These are phyloP conservation scores for Candida sphagnicola DNA, from an alignment of 805 yeast genomes.

Conservation along the genomic window DNA sequence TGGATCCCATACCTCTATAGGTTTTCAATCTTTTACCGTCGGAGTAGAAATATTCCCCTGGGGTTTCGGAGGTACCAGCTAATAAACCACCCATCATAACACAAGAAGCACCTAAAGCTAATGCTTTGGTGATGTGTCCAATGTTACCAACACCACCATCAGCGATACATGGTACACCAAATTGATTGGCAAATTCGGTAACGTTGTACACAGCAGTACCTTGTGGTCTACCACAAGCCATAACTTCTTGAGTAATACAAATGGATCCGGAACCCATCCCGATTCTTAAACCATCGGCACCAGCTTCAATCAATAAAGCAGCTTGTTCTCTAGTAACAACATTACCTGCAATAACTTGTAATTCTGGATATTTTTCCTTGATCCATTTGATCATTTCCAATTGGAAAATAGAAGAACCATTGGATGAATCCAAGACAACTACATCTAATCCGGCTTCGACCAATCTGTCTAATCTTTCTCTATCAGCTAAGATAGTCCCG, in stretches of 20 bases:
- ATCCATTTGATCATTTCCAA: slow-evolving; percentile 89
- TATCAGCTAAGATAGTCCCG: slow-evolving; percentile 91
- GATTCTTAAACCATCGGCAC: slow-evolving; percentile 96
- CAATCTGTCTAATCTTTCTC: slow-evolving; percentile 73
- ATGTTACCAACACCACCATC: slow-evolving; percentile 99
- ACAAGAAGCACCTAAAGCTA: slow-evolving; percentile 93
- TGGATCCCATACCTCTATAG: slow-evolving; percentile 99
- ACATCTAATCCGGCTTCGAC: slow-evolving; percentile 97
- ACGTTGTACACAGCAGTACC: slow-evolving; percentile 98
- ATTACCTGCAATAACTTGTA: slow-evolving; percentile 95
- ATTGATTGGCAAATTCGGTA: slow-evolving; percentile 86
- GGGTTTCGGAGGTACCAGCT: slow-evolving; percentile 98
- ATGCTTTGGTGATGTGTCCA: slow-evolving; percentile 96
- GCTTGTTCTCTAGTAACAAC: slow-evolving; percentile 99
- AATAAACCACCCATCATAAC: slow-evolving; percentile 99
- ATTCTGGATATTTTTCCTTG: slow-evolving; percentile 70
- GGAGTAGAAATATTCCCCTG: slow-evolving; percentile 96
- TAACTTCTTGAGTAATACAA: slow-evolving; percentile 98
- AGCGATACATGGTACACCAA: slow-evolving; percentile 98
- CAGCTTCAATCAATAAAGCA: slow-evolving; percentile 88
- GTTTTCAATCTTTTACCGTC: slow-evolving; percentile 97
- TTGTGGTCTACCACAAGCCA: slow-evolving; percentile 99
- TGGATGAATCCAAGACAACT: slow-evolving; percentile 92
- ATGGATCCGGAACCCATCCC: slow-evolving; percentile 99
- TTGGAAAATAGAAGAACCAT: slow-evolving; percentile 97